Base-by-base conservation (phyloP, 257 asterid species). In the Salvia splendens region DNA sequence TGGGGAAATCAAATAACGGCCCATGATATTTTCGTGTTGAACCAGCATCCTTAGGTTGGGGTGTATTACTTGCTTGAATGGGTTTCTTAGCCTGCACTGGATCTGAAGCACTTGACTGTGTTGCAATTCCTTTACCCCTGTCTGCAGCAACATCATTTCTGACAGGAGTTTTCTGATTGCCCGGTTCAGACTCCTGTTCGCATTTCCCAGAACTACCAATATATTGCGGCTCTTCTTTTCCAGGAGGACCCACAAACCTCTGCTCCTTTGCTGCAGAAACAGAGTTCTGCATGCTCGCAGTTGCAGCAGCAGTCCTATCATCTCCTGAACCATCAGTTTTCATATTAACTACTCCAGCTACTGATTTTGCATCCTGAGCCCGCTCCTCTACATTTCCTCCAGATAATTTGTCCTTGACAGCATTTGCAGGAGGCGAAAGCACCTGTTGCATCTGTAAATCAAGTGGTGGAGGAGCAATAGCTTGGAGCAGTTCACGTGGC, bases 1-100 rank as follows among this genome's bases (percentile, higher is more conserved):
- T 91, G 6, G 98, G 98, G 75, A 94, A 94, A 84, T 94, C 99
- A 69, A 91, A 94, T 71, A 94, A 76, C 65, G 99, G 99, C 40
- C 99, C 99, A 9, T 94, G 98, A 81, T 94, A 94, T 78, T 94
- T 94, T 74, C 96, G 83, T 38, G 83, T 75, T 35, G 95, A 75
- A 79, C 86, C 79, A 16, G 82, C 78, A 76, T 89, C 96, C 85
- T 87, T 91, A 32, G 89, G 82, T 68, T 85, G 99, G 72, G 76
- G 17, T 52, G 81, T 56, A 78, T 62, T 79, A 75, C 85, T 82
- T 16, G 85, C 80, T 74, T 86, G 97, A 48, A 71, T 67, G 52
- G 96, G 82, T 79, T 82, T 87, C 80, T 84, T 88, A 41, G 63
- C 80, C 74, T 78, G 96, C 71, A 73, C 36, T 30, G 88, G 43